Base-by-base conservation (phyloP, 495 filamentous ascomycete species). In the Rhizodiscina lignyota region DNA sequence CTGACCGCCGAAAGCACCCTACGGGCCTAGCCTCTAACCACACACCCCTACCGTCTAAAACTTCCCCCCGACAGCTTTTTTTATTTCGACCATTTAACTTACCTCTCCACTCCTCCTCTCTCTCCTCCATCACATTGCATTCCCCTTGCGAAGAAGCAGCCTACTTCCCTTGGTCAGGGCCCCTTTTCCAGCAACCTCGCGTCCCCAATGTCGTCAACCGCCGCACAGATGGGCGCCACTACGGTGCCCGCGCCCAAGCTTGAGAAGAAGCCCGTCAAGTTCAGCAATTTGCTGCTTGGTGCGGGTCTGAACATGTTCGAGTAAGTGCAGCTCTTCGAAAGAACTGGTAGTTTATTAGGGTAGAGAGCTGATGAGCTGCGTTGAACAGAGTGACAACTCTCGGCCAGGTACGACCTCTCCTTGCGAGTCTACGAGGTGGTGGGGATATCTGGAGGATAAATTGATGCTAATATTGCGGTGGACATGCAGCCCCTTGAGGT, bases 251-350 rank as follows among this genome's bases (percentile, higher is more conserved):
- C 70, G 52, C 63, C 68, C 51, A 66, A 56, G 63, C 64, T 86
- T 48, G 85, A 94, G 78, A 96, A 94, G 79, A 96, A 97, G 74
- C 91, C 91, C 42, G 75, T 97, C 69, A 96, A 93, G 73, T 96
- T 96, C 72, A 93, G 84, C 65, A 97, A 96, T 63, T 62, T 97
- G 69, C 67, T 97, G 51, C 69, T 97, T 52, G 89, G 89, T 45
- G 91, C 83, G 50, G 87, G 87, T 31, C 68, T 97, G 62, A 96
- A 97, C 66, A 68, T 97, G 77, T 96, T 94, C 56, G 87, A 94
- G 74, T 75, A 66, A 56, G 78, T 75, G 41, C 4, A 11, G 24
- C 20, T 27, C 6, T 32, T 32, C 30, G n/a, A n/a, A n/a, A n/a
- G n/a, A n/a, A n/a, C n/a, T n/a, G n/a, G n/a, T n/a, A n/a, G n/a